Evolutionary conservation across 2,329 filamentous ascomycete genomes (phyloP).

Genomic region (Colletotrichum cuscutae): DNA sequence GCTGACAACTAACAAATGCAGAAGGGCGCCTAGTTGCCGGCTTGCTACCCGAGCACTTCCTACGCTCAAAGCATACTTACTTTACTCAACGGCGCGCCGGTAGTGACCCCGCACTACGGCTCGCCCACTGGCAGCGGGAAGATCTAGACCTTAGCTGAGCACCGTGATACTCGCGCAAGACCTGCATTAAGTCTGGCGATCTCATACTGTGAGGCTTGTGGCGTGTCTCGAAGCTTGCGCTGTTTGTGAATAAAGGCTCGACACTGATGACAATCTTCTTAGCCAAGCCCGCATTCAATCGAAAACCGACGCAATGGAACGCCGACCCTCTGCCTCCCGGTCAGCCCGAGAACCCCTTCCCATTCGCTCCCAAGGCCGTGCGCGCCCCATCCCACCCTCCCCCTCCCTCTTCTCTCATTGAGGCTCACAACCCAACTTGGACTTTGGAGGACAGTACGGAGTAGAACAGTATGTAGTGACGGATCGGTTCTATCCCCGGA

Average conservation of each 20-base stretch:
- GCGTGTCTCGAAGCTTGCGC: background rate
- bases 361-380: background rate
- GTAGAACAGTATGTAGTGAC: too few species aligned
- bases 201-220: background rate
- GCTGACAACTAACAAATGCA: too few species aligned
- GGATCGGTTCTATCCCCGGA: background rate
- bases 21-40: too few species aligned
- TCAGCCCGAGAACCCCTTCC: conserved; percentile 20
- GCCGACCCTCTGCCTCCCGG: conserved; percentile 13
- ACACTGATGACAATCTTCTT: background rate
- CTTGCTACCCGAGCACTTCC: too few species aligned
- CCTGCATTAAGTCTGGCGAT: background rate
- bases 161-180: background rate
- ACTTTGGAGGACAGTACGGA: background rate
- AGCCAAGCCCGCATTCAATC: conserved; percentile 11
- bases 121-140: too few species aligned
- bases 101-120: too few species aligned
- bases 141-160: background rate
- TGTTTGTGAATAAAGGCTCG: background rate
- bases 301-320: conserved; percentile 16
- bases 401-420: background rate
- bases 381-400: background rate
- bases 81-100: too few species aligned
- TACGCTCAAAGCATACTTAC: too few species aligned
- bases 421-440: background rate